Conservation (phyloP, 768 basidiomycete genomes). For the Xerocomellus chrysenteron region DNA sequence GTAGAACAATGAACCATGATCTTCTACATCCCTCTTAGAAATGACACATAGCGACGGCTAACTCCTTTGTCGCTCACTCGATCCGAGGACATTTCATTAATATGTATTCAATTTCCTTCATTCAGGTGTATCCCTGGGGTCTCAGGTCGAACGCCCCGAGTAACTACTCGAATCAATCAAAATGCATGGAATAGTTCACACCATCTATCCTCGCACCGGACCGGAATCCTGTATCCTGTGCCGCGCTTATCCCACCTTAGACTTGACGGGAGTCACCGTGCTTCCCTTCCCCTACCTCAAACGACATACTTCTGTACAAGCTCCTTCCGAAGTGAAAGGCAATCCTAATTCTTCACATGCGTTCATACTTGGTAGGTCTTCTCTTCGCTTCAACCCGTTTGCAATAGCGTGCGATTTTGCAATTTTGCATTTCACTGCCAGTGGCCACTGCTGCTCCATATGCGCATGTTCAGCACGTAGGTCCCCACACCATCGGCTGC, state of each 20-base stretch:
- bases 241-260: conserved; percentile 3
- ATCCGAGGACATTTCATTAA: conserved; percentile 12
- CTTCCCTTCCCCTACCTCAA: conserved; percentile 12
- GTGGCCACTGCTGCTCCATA: conserved; percentile 3
- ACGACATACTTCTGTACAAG: conserved; percentile 15
- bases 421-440: conserved; percentile 1
- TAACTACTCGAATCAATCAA: not conserved
- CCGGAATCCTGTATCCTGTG: conserved; percentile 2
- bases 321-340: conserved; percentile 25
- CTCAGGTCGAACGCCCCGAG: not conserved
- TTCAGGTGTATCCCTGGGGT: not conserved
- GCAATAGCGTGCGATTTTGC: conserved; percentile 16
- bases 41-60: not conserved
- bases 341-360: conserved; percentile 15
- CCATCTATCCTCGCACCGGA: not conserved
- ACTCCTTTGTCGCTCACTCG: not conserved
- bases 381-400: conserved; percentile 4
- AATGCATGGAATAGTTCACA: not conserved
- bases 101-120: not conserved
- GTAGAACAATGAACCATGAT: conserved; percentile 1
- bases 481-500: not conserved
- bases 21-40: not conserved
- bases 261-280: conserved; percentile 9
- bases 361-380: not conserved
- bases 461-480: conserved; percentile 8